Percentiles rank a stretch among this genome's conserved stretches.
Conservation (phyloP, 306 rosid genomes). For the Vigna radiata region DNA sequence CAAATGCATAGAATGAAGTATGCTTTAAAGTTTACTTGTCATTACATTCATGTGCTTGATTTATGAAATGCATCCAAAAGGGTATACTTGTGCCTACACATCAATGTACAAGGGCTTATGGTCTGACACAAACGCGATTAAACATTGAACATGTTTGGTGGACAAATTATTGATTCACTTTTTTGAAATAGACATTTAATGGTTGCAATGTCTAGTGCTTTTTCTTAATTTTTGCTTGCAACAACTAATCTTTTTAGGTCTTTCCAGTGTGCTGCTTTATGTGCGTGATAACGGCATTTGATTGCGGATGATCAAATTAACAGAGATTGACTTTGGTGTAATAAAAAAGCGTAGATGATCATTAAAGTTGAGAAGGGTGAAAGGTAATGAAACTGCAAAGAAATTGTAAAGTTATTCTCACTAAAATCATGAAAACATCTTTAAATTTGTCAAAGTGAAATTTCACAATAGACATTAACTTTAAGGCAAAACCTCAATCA, state of each 20-base stretch:
- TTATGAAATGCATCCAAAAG: conserved; percentile 31
- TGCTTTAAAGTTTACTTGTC: conserved; percentile 2
- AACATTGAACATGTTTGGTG: conserved; percentile 36
- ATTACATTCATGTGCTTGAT: conserved; percentile 26
- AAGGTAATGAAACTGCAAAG: background rate
- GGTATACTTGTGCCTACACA: conserved; percentile 1
- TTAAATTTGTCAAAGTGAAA: background rate
- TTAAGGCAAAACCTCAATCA: background rate
- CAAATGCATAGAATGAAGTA: background rate
- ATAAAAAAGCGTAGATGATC: background rate
- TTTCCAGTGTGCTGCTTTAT: conserved; percentile 39
- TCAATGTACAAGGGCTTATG: conserved; percentile 19
- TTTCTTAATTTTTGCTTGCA: conserved; percentile 29
- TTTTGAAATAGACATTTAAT: conserved; percentile 37
- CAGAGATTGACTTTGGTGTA: conserved; percentile 3
- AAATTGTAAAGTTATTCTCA: background rate
- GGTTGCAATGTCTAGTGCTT: conserved; percentile 30
- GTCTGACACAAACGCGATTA: conserved; percentile 28
- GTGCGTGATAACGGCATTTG: conserved; percentile 61
- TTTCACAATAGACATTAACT: background rate
- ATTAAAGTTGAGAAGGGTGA: conserved; percentile 16
- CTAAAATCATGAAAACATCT: background rate
- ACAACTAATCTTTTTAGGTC: conserved; percentile 32
- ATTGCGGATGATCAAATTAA: conserved; percentile 49
- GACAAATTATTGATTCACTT: conserved; percentile 34